These are phyloP conservation scores for Colletotrichum sp. DNA, from an alignment of 2,329 filamentous ascomycete species.

Conservation along the genomic window DNA sequence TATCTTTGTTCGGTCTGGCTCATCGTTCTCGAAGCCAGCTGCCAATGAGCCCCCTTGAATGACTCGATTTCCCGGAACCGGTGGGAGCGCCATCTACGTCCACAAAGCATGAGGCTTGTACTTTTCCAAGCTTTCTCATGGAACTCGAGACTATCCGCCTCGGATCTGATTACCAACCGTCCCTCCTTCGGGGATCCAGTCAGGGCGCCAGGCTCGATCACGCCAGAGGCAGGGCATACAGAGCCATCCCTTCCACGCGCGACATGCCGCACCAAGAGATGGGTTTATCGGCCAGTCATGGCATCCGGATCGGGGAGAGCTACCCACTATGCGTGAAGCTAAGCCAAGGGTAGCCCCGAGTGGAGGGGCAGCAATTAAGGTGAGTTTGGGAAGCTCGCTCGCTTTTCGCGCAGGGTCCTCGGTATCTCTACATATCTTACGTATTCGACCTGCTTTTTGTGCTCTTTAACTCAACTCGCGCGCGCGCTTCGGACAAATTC, in stretches of 20 bases:
- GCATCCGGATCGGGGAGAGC: conserved; percentile 3
- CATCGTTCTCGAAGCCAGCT: background rate
- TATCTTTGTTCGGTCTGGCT: conserved; percentile 15
- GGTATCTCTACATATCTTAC: conserved; percentile 18
- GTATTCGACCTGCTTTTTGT: conserved; percentile 14
- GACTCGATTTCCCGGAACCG: conserved; percentile 6
- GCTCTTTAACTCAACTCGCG: background rate
- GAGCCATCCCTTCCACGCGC: conserved; percentile 17
- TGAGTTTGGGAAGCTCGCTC: conserved; percentile 16
- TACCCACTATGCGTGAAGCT: conserved; percentile 16
- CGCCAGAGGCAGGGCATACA: conserved; percentile 21
- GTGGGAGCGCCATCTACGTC: conserved; percentile 11
- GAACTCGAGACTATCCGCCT: background rate
- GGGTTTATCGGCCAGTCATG: conserved; percentile 17
- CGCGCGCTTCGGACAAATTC: conserved; percentile 17
- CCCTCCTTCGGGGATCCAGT: background rate
- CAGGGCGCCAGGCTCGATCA: conserved; percentile 16
- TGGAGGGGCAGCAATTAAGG: conserved; percentile 14
- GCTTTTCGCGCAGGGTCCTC: conserved; percentile 18
- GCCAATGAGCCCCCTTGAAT: background rate
- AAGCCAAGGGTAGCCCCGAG: conserved; percentile 21
- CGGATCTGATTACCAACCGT: conserved; percentile 21
- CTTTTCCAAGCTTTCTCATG: background rate
- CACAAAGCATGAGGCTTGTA: background rate
- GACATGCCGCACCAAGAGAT: conserved; percentile 12